Conservation (phyloP, 176 grass and related monocot species). For the Phragmites australis region DNA sequence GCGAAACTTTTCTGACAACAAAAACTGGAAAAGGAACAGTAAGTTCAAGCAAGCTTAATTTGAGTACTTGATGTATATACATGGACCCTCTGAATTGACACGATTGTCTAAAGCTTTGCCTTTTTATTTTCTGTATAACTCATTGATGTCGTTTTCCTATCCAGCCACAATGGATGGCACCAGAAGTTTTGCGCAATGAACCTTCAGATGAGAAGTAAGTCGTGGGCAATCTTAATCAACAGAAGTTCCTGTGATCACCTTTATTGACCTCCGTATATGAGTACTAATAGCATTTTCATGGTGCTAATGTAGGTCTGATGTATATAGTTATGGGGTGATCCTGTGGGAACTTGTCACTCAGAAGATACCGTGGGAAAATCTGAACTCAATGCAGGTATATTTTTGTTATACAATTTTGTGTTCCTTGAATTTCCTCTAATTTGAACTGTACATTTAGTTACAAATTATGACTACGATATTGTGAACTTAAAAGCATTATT, state of each 20-base stretch:
- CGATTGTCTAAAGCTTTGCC: constrained; percentile 16
- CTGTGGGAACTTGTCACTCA: constrained; percentile 97
- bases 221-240: constrained; percentile 6
- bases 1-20: constrained; percentile 86
- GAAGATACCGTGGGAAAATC: constrained; percentile 98
- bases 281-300: constrained; percentile 45
- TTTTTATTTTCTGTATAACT: constrained; percentile 38
- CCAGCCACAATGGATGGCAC: constrained; percentile 99
- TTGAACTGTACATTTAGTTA: constrained; percentile 4
- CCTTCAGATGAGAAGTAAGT: constrained; percentile 93
- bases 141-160: constrained; percentile 26
- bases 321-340: constrained; percentile 97
- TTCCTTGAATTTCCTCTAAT: neutral
- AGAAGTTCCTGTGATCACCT: constrained; percentile 2
- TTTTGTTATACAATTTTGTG: constrained; percentile 9
- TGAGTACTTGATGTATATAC: constrained; percentile 6
- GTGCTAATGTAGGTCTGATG: constrained; percentile 75
- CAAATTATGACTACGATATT: neutral
- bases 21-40: constrained; percentile 98
- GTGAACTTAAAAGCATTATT: constrained; percentile 15
- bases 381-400: constrained; percentile 93
- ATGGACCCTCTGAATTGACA: neutral
- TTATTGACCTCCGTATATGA: neutral
- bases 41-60: constrained; percentile 39
- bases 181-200: constrained; percentile 95